Evolutionary conservation across 768 basidiomycete species (phyloP), one percentile per base, ranked within the genome.

Genomic region (Dioszegia aurantiaca): DNA sequence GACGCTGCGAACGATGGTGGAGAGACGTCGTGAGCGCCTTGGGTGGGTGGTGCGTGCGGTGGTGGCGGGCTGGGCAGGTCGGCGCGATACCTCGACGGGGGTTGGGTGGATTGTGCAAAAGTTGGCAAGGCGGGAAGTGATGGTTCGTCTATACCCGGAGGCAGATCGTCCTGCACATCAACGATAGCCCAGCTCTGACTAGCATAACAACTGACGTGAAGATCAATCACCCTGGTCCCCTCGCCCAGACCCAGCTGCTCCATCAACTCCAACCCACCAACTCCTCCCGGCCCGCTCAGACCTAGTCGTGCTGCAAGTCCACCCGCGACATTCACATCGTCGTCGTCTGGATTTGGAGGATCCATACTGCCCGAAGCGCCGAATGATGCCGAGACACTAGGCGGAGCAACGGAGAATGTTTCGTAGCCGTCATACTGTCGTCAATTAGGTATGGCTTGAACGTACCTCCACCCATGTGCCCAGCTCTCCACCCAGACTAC

Each of bases 81-180:
- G 21, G 17, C 16, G 19, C 23, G 39, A 47, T 36, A 37, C 10
- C 24, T 47, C 27, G 49, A 48, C 19, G 46, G n/a, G 31, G 48
- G 19, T 33, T 49, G 40, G 36, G 53, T 23, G 33, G 58, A 47
- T 39, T 59, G 53, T 28, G 52, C 24, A 33, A 68, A 70, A 39
- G 63, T 60, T 0, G 74, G 75, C 43, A 76, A 43, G 21, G 73
- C 71, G 3, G 75, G 75, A 6, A 76, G 60, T 12, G 73, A 74
- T 11, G 75, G 75, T 55, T 76, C 75, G 52, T 76, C 75, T 21
- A 76, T 74, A 4, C 73, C 71, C 5, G 75, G 75, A 37, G 75
- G 75, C n/a, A 76, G 66, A 51, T 76, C 75, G 40, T 72, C 75
- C 65, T 74, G 46, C 3, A 39, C 17, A 17, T 43, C 28, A 55